Percentiles rank a stretch among this genome's conserved stretches.
These are phyloP conservation scores for Apocynum venetum DNA, from an alignment of 257 asterid genomes.

Conservation along the genomic window DNA sequence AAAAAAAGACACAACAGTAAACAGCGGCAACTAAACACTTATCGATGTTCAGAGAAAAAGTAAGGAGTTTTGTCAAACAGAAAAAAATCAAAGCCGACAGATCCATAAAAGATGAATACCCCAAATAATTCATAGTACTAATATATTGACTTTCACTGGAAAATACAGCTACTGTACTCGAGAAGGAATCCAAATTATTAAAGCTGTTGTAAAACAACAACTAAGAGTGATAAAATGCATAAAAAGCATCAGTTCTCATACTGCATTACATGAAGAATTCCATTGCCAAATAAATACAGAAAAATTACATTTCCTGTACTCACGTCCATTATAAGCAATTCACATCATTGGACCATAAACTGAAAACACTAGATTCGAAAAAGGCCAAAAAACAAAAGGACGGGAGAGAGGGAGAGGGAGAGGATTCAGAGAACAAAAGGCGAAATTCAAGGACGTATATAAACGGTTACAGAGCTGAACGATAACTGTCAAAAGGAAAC, in stretches of 20 bases:
- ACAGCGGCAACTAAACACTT: background rate
- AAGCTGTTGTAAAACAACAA: background rate
- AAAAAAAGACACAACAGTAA: background rate
- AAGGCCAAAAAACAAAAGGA: background rate
- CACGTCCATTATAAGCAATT: background rate
- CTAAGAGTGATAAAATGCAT: background rate
- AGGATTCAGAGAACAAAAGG: background rate
- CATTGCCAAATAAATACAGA: background rate
- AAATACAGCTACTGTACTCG: background rate
- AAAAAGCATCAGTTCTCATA: background rate
- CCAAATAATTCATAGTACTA: background rate
- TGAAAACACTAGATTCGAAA: background rate
- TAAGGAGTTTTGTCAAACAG: background rate
- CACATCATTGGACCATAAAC: background rate
- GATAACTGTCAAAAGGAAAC: constrained; percentile 11
- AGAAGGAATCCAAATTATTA: background rate
- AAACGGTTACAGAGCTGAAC: constrained; percentile 18
- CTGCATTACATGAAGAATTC: background rate
- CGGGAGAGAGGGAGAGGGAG: background rate
- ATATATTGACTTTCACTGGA: background rate
- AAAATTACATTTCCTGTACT: background rate
- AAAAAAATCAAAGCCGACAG: background rate
- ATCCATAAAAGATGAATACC: background rate
- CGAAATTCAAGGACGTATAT: background rate
- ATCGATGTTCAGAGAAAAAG: background rate